Evolutionary conservation across 2,329 filamentous ascomycete genomes (phyloP).

Genomic region (Xylariaceae sp.): DNA sequence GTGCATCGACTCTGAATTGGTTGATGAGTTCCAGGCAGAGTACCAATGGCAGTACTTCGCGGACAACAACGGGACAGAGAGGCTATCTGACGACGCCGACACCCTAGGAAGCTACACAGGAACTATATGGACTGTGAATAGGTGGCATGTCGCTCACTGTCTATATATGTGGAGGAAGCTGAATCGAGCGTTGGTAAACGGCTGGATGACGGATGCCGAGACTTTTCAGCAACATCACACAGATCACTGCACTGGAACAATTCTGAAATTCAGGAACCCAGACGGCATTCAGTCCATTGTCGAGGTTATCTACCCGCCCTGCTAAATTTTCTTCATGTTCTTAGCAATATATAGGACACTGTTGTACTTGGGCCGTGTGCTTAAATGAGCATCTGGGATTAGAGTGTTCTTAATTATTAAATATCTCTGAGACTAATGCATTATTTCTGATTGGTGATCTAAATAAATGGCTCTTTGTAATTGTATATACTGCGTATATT

Average conservation of each 20-base stretch:
- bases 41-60: slow-evolving; percentile 19
- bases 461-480: no score
- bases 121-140: slow-evolving; percentile 18
- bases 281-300: no score
- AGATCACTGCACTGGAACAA: slow-evolving; percentile 19
- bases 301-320: slow-evolving; percentile 16
- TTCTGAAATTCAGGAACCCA: slow-evolving; percentile 14
- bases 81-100: slow-evolving; percentile 5
- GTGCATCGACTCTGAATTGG: slow-evolving; percentile 15
- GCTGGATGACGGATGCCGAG: slow-evolving; percentile 16
- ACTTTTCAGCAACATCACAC: slow-evolving; percentile 12
- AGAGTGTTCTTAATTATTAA: no score
- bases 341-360: no score
- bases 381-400: no score
- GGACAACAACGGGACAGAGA: slow-evolving; percentile 6
- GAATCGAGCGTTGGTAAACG: slow-evolving; percentile 15
- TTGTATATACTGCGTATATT: no score
- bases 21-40: slow-evolving; percentile 16
- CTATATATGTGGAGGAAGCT: slow-evolving; percentile 22
- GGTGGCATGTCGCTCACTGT: slow-evolving; percentile 20
- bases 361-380: no score
- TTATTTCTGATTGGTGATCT: no score
- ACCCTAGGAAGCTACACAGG: slow-evolving; percentile 3
- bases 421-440: no score
- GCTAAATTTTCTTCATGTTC: no score